Percentiles rank a stretch among this genome's conserved stretches.
Evolutionary conservation across 2,329 filamentous ascomycete species (phyloP).

Genomic region (Penicillium sp.): DNA sequence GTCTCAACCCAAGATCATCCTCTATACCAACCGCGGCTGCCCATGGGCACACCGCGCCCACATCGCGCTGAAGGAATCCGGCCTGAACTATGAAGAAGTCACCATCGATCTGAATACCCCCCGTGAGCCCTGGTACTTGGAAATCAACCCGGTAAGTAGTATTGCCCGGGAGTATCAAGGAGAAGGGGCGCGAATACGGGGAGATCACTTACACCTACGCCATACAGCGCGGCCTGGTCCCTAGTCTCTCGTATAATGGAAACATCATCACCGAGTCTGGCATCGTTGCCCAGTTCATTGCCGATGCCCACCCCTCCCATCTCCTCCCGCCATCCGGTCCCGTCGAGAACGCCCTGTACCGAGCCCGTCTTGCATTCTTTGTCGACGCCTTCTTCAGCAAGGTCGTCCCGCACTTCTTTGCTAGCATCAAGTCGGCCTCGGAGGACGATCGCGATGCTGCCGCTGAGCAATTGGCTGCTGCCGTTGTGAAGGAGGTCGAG

Average conservation of each 20-base stretch:
- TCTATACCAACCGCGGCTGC: conserved; percentile 67
- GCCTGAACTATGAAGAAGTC: conserved; percentile 63
- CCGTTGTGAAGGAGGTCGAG: conserved; percentile 66
- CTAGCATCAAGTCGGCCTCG: conserved; percentile 46
- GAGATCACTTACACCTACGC: not conserved
- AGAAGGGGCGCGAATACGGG: not conserved
- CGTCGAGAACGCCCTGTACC: conserved; percentile 53
- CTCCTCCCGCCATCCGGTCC: conserved; percentile 55
- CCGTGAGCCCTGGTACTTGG: conserved; percentile 67
- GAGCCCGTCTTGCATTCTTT: conserved; percentile 68
- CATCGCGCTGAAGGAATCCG: conserved; percentile 64
- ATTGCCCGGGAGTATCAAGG: not conserved
- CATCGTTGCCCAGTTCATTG: conserved; percentile 64
- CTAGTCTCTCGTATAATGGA: conserved; percentile 62
- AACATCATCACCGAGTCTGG: conserved; percentile 70
- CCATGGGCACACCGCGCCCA: conserved; percentile 74
- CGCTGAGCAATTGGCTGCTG: conserved; percentile 50
- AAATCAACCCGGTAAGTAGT: conserved; percentile 61
- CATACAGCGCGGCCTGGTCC: conserved; percentile 64
- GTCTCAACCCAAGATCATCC: conserved; percentile 51
- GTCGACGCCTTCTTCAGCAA: conserved; percentile 65
- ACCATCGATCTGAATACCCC: conserved; percentile 67
- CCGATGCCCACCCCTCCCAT: conserved; percentile 64
- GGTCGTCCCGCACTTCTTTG: conserved; percentile 48
- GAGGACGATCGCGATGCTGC: conserved; percentile 50